Conservation (phyloP, 495 filamentous ascomycete species). For the Penicillium nucicola region DNA sequence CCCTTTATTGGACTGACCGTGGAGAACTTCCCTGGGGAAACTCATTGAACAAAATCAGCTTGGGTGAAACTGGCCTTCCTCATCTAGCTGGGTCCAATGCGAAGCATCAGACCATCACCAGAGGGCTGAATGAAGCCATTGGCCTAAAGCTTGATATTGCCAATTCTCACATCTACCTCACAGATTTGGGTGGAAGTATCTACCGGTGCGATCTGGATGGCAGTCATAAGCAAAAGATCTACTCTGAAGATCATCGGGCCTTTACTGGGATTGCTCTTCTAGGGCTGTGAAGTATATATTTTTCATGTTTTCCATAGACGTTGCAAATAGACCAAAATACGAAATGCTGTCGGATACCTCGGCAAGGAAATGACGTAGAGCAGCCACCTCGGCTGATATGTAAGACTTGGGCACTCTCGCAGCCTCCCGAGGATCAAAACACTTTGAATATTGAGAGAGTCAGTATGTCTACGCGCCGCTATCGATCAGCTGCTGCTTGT, state of each 20-base stretch:
- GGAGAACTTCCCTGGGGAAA: conserved; percentile 49
- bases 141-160: conserved; percentile 43
- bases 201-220: conserved; percentile 46
- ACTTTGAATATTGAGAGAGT: conserved; percentile 20
- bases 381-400: neutral
- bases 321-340: no score
- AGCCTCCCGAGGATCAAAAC: neutral
- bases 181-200: conserved; percentile 46
- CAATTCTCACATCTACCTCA: conserved; percentile 40
- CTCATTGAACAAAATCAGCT: conserved; percentile 34
- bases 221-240: conserved; percentile 25
- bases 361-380: neutral
- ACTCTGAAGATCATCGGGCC: conserved; percentile 21
- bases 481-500: conserved; percentile 30
- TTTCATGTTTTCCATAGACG: neutral
- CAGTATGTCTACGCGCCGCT: conserved; percentile 29
- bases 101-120: conserved; percentile 25
- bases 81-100: neutral
- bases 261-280: conserved; percentile 27
- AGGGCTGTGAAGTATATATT: neutral
- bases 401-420: neutral
- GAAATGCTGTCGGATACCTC: neutral
- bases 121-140: conserved; percentile 48
- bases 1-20: conserved; percentile 54
- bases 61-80: conserved; percentile 18